Conservation (phyloP, 2,329 filamentous ascomycete species). For the Trematosphaeria pertusa region DNA sequence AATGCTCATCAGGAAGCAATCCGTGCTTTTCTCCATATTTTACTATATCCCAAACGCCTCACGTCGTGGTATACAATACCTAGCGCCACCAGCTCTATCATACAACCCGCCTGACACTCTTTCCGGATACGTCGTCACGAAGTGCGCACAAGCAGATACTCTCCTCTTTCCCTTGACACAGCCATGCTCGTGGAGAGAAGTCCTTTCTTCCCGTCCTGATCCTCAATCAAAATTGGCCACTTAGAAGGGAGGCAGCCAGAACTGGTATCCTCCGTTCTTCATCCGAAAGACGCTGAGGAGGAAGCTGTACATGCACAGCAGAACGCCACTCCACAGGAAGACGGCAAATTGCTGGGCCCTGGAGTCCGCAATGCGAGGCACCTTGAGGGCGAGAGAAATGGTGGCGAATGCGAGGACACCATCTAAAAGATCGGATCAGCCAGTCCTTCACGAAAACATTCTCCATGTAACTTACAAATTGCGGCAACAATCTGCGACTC, state of each 20-base stretch:
- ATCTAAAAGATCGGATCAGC: conserved; percentile 56
- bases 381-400: conserved; percentile 90
- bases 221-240: too few relatives aligned
- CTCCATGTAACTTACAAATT: conserved; percentile 72
- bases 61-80: too few relatives aligned
- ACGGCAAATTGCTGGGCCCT: conserved; percentile 82
- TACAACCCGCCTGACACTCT: too few relatives aligned
- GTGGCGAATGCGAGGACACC: conserved; percentile 86
- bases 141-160: too few relatives aligned
- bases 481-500: conserved; percentile 96
- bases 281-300: conserved; percentile 90
- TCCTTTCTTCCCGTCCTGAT: too few relatives aligned
- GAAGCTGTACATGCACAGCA: conserved; percentile 91
- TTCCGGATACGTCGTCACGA: too few relatives aligned
- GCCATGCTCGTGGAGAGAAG: too few relatives aligned
- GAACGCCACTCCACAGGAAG: conserved; percentile 76
- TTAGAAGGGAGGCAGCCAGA: conserved; percentile 89
- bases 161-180: too few relatives aligned
- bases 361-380: conserved; percentile 82
- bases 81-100: too few relatives aligned
- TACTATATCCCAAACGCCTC: too few relatives aligned
- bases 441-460: background rate
- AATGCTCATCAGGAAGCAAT: too few relatives aligned
- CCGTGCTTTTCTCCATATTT: too few relatives aligned
- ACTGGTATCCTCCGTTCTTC: conserved; percentile 96